Conservation (phyloP, 108 stramenopile genomes). For the Cyclotella kingstonii region DNA sequence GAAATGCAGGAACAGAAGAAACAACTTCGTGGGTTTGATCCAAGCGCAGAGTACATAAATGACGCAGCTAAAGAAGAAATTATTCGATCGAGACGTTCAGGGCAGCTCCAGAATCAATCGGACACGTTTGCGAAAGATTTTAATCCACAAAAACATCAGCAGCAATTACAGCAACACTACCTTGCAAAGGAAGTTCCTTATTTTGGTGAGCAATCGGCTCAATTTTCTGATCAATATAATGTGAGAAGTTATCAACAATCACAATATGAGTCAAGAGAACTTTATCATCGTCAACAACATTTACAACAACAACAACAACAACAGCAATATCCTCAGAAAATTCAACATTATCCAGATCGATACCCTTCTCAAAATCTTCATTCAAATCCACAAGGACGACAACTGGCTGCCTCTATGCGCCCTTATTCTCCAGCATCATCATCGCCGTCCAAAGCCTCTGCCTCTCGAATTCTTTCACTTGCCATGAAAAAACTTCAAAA, state of each 20-base stretch:
- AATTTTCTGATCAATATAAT: too few species aligned
- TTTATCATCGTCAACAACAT: slow-evolving; percentile 6
- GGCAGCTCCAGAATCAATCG: too few species aligned
- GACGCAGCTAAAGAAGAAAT: too few species aligned
- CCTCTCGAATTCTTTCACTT: slow-evolving; percentile 27
- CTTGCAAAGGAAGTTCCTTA: too few species aligned
- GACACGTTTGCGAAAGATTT: too few species aligned
- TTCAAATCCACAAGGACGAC: slow-evolving; percentile 4
- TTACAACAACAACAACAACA: background rate
- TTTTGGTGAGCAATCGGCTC: too few species aligned
- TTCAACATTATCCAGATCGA: background rate
- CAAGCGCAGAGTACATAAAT: too few species aligned
- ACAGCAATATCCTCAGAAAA: slow-evolving; percentile 7
- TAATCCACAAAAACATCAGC: slow-evolving; percentile 4
- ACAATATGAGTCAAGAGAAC: background rate
- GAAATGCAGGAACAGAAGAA: too few species aligned
- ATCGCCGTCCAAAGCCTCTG: slow-evolving; percentile 9
- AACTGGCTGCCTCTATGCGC: slow-evolving; percentile 8
- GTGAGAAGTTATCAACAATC: slow-evolving; percentile 3
- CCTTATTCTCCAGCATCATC: background rate
- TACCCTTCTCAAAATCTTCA: background rate
- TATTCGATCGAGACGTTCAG: too few species aligned
- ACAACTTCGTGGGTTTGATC: too few species aligned
- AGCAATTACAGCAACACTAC: slow-evolving; percentile 1
- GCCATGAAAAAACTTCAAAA: slow-evolving; percentile 35